Evolutionary conservation across 2,329 filamentous ascomycete genomes (phyloP).

Genomic region (Fusarium redolens): DNA sequence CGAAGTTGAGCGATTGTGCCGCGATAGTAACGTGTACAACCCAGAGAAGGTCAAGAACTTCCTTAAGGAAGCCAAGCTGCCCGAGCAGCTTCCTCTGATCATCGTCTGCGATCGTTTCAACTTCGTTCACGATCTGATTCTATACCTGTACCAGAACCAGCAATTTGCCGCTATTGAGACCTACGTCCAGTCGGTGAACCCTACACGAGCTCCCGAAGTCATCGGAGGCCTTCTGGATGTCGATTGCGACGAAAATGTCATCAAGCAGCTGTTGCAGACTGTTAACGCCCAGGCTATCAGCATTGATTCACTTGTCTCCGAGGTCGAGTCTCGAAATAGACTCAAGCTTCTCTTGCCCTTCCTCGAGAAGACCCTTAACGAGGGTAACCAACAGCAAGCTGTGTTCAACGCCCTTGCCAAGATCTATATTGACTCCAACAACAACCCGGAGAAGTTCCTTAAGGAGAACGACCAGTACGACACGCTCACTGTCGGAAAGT

Average conservation of each 20-base stretch:
- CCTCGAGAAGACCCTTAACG: conserved; percentile 89
- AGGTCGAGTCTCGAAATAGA: conserved; percentile 96
- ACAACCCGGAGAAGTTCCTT: conserved; percentile 96
- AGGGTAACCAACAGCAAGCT: conserved; percentile 94
- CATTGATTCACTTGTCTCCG: conserved; percentile 91
- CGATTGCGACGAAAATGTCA: conserved; percentile 95
- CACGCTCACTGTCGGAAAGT: conserved; percentile 91
- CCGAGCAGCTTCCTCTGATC: conserved; percentile 94
- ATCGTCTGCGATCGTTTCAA: conserved; percentile 99
- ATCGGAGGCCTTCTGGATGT: conserved; percentile 94
- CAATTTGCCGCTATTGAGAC: conserved; percentile 99
- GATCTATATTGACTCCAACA: conserved; percentile 99
- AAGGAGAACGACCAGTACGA: conserved; percentile 99
- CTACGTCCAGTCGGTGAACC: conserved; percentile 97
- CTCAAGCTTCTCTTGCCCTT: conserved; percentile 96
- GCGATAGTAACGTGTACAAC: conserved; percentile 91
- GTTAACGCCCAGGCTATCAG: conserved; percentile 88
- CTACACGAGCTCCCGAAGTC: conserved; percentile 88
- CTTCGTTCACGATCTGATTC: conserved; percentile 95
- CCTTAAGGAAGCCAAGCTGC: conserved; percentile 92
- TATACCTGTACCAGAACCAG: conserved; percentile 98
- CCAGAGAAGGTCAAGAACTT: conserved; percentile 99
- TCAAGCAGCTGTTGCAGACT: conserved; percentile 88
- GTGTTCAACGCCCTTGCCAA: conserved; percentile 98
- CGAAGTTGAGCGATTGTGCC: conserved; percentile 96